Conservation (phyloP, 1,284 basidiomycete genomes). For the Leccinum pachyderme region DNA sequence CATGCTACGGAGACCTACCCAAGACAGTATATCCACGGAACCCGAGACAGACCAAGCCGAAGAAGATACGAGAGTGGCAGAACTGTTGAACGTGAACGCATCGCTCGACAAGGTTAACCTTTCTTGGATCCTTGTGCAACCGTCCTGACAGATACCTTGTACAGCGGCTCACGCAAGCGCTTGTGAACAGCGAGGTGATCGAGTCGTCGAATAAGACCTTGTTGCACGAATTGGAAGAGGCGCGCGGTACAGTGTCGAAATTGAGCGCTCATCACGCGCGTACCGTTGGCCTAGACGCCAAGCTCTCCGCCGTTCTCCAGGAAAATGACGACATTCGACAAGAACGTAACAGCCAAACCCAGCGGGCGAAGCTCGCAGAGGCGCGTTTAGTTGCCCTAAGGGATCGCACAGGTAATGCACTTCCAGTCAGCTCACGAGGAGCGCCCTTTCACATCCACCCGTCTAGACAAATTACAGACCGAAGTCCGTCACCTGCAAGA, state of each 20-base stretch:
- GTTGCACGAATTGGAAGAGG: slow-evolving; percentile 75
- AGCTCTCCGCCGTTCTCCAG: slow-evolving; percentile 56
- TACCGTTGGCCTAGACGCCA: slow-evolving; percentile 67
- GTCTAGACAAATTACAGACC: slow-evolving; percentile 66
- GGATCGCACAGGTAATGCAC: slow-evolving; percentile 56
- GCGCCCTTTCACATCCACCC: slow-evolving; percentile 4
- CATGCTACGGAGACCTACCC: slow-evolving; percentile 14
- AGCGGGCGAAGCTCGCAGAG: slow-evolving; percentile 71
- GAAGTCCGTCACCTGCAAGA: slow-evolving; percentile 66
- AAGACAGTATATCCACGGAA: slow-evolving; percentile 12
- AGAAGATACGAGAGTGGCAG: slow-evolving; percentile 39
- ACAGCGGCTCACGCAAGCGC: slow-evolving; percentile 77
- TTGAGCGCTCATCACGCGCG: slow-evolving; percentile 69
- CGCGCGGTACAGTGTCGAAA: slow-evolving; percentile 66
- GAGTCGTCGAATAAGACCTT: slow-evolving; percentile 78
- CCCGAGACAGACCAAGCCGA: slow-evolving; percentile 17
- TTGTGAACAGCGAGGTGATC: slow-evolving; percentile 79
- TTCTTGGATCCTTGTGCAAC: background rate
- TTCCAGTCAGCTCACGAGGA: background rate
- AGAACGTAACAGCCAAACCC: slow-evolving; percentile 73
- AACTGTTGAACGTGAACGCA: slow-evolving; percentile 57
- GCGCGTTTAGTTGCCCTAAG: slow-evolving; percentile 59
- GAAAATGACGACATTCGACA: slow-evolving; percentile 87
- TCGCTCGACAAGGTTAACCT: slow-evolving; percentile 62
- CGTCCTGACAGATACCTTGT: slow-evolving; percentile 8